phyloP scores from a whole-genome alignment of 345 rosid species.

The Linum tenue region DNA sequence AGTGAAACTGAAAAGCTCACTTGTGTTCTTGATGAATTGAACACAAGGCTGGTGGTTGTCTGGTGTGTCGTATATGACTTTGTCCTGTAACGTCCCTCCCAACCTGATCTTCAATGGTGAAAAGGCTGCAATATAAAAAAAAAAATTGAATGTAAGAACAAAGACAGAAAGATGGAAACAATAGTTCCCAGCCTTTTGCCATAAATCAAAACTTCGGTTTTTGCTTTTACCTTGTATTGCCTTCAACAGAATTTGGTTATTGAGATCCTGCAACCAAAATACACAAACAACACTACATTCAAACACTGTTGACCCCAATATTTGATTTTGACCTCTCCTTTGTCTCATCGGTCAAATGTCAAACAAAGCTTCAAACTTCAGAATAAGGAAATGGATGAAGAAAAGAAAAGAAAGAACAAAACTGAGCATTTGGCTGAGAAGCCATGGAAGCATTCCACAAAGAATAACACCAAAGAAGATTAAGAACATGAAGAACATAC shows the following conservation, averaged over 20 bases:
- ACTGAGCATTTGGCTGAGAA: neutral
- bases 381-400: neutral
- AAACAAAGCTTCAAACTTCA: neutral
- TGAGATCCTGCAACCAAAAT: constrained; percentile 40
- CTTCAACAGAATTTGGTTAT: constrained; percentile 40
- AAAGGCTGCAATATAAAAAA: constrained; percentile 35
- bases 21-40: constrained; percentile 32
- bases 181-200: neutral
- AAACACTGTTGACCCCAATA: neutral
- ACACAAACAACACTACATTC: neutral
- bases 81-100: constrained; percentile 66
- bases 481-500: constrained; percentile 5
- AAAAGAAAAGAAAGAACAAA: neutral
- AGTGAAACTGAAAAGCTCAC: constrained; percentile 48
- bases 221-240: constrained; percentile 41
- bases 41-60: constrained; percentile 33
- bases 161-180: neutral
- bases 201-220: neutral
- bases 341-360: neutral
- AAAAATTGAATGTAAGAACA: neutral
- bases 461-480: neutral
- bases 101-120: constrained; percentile 62
- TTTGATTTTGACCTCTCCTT: neutral
- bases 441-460: neutral
- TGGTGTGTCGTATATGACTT: constrained; percentile 44